Base-by-base conservation (phyloP, 257 asterid species). In the Coffea canephora region DNA sequence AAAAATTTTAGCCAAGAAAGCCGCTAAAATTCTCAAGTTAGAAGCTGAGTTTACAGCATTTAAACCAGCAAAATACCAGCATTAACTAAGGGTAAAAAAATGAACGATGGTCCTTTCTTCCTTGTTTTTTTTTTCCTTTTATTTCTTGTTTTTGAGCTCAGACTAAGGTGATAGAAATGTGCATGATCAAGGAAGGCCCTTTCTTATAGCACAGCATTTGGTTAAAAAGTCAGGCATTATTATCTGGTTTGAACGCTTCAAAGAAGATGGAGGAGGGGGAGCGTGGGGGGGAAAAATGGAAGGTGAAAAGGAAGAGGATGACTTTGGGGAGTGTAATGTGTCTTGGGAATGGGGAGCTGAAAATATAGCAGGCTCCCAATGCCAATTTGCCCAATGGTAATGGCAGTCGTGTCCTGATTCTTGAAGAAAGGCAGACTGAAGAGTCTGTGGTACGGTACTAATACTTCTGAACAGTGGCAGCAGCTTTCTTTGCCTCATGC, bases 391-490 rank as follows among this genome's bases (percentile, higher is more conserved):
- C n/a, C 74, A 69, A 31, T 39, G 11, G 6, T 41, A 39, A 2
- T 39, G 18, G 50, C 31, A 19, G 49, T n/a, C 48, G 43, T 39
- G 43, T 39, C 43, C 2, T 39, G 43, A 39, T 27, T 66, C 36
- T 78, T 78, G 54, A 57, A 75, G 46, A 16, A 43, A 21, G 48
- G 12, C n/a, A 45, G n/a, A 18, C 18, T 71, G 75, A 71, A 36
- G 59, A 48, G 41, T 18, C 14, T 57, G 83, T 80, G 79, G 65
- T 25, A 21, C 76, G 34, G 83, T 74, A 10, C 27, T 31, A 49
- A 65, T 15, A 39, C 21, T 55, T 14, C 6, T 39, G 27, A 23
- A 16, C 57, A 48, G 11, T 61, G 76, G 72, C 65, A 34, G 76
- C 83, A 80, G 79, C 83, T 73, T 64, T 64, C 68, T 45, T 69